Base-by-base conservation (phyloP, 2,329 filamentous ascomycete species). In the Aspergillus sp. region DNA sequence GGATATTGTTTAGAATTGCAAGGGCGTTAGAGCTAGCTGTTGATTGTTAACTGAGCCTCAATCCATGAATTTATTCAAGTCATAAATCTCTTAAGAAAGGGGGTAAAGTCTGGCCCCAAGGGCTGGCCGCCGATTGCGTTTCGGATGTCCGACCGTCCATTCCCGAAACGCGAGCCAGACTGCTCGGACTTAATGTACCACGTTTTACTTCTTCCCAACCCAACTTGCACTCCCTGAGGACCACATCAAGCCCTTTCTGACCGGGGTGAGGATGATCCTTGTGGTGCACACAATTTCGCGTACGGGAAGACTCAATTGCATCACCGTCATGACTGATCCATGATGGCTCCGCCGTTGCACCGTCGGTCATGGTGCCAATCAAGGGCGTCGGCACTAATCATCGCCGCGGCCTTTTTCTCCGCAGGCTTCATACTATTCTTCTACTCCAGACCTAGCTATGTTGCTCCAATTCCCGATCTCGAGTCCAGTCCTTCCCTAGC, bases 331-430 rank as follows among this genome's bases (percentile, higher is more conserved):
- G 53, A 45, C 39, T 47, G 23, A 19, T 32, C 41, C 39, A 41
- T 47, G 53, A 55, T 55, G 53, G 9, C 30, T 43, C 43, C 39
- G 41, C 39, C 39, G 23, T 32, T 55, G 39, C 17, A 45, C 36
- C 39, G 30, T 19, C 39, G 38, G 25, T 43, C 25, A 15, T 50
- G 47, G 47, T 28, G 47, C 45, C 45, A 49, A 49, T 25, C 45
- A 30, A 50, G 25, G 47, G 47, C 25, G 23, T 30, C 47, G 47
- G 47, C 28, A n/a, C 39, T 47, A 12, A 28, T 55, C 43, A 32
- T 55, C 39, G 53, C 39, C 28, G 41, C 53, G 38, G 39, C 53
- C 23, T 45, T 55, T n/a, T 45, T 55, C 53, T 43, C 53, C 53
- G 53, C 53, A 30, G 41, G 53, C 53, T 45, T 55, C n/a, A 19